Base-by-base conservation (phyloP, 805 yeast genomes). In the Lipomyces oligophaga region DNA sequence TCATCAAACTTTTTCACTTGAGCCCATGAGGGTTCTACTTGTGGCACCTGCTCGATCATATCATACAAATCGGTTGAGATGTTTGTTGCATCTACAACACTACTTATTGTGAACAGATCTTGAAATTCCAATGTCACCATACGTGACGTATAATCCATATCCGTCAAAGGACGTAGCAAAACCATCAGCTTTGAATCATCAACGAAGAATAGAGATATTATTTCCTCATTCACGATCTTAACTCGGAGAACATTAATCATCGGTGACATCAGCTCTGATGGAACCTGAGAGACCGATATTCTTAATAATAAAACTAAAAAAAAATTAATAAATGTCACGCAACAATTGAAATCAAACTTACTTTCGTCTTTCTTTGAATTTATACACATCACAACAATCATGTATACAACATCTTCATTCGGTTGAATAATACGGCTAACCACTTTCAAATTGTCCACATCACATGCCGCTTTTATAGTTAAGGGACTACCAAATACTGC, bases 171-270 rank as follows among this genome's bases (percentile, higher is more conserved):
- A 30, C 46, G 50, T 4, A 43, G 31, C 4, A 54, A 43, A 19
- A 52, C 26, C 33, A 54, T 47, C 15, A 54, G 15, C 28, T 44
- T 45, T 20, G 34, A 28, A 30, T 44, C 45, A 28, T 54, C 52
- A n/a, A 52, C 30, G 33, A 52, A 52, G 3, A 32, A 20, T 33
- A 54, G 19, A 2, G 55, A 8, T 16, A 30, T 13, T 6, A 49
- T 16, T 5, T 19, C n/a, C 16, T 36, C 18, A 5, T 27, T 26
- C 1, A 19, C 11, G 10, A 15, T n/a, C 4, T 18, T n/a, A n/a
- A 49, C 10, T 13, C 15, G 20, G 6, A 30, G 24, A 15, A 38
- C 43, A 20, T 33, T 33, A 13, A 35, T 20, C 15, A 18, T 15
- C 16, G 44, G 45, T 27, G 38, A 30, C 1, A 31, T 20, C 22